Percentiles rank a stretch among this genome's conserved stretches.
phyloP scores from a whole-genome alignment of 2,329 filamentous ascomycete genomes.

The Aspergillus fischeri region DNA sequence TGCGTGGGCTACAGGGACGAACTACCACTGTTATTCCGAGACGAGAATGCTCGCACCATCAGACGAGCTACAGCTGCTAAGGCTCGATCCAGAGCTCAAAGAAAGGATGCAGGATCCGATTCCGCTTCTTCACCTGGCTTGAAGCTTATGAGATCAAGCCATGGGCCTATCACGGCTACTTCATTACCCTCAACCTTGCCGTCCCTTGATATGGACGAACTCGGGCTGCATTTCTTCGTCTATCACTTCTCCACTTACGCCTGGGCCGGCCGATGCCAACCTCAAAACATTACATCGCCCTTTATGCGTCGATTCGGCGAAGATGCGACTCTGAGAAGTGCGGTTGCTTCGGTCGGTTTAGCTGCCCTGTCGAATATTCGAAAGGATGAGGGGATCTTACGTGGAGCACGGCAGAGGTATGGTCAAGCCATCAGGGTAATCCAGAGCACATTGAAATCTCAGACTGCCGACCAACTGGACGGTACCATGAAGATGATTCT shows the following conservation, averaged over 20 bases:
- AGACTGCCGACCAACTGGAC: not conserved
- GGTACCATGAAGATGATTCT: slow-evolving; percentile 14
- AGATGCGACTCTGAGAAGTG: slow-evolving; percentile 15
- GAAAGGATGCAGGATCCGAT: not conserved
- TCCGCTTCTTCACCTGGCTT: not conserved
- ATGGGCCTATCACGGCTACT: not conserved
- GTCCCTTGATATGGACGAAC: slow-evolving; percentile 13
- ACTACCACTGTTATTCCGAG: slow-evolving; percentile 23
- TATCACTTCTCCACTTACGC: slow-evolving; percentile 16
- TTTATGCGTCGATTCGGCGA: slow-evolving; percentile 5
- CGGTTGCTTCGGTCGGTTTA: slow-evolving; percentile 21
- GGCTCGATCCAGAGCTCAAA: slow-evolving; percentile 5
- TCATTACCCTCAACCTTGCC: not conserved
- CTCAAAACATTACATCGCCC: not conserved
- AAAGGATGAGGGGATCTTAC: slow-evolving; percentile 12
- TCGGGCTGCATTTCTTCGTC: slow-evolving; percentile 21
- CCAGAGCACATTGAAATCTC: slow-evolving; percentile 4
- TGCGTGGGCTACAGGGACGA: slow-evolving; percentile 30
- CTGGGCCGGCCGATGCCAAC: not conserved
- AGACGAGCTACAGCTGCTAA: slow-evolving; percentile 19
- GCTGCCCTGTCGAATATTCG: slow-evolving; percentile 23
- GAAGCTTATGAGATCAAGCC: not conserved
- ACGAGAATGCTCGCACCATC: slow-evolving; percentile 26
- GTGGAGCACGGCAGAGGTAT: slow-evolving; percentile 20
- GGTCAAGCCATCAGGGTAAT: slow-evolving; percentile 13